Percentiles rank a stretch among this genome's conserved stretches.
These are phyloP conservation scores for Flaveria ramosissima DNA, from an alignment of 129 eudicot genomes.

Conservation along the genomic window DNA sequence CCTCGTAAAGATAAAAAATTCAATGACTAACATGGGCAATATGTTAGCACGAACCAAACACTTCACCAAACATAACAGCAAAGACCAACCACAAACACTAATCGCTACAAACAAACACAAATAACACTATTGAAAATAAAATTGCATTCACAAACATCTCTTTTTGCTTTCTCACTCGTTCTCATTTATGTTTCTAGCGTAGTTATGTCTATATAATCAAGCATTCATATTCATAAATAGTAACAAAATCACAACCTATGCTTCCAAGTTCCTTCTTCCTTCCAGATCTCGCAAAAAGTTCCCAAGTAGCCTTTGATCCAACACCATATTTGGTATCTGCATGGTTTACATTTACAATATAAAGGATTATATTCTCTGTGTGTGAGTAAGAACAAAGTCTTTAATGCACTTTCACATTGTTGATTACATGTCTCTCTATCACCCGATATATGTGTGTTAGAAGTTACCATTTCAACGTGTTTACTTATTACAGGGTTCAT, in stretches of 20 bases:
- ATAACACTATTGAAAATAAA: too few relatives aligned
- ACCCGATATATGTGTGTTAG: not conserved
- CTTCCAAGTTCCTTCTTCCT: conserved; percentile 42
- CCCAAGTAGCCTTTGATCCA: conserved; percentile 72
- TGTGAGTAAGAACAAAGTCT: not conserved
- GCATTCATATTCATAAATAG: not conserved
- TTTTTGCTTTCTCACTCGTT: too few relatives aligned
- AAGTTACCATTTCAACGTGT: not conserved
- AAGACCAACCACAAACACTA: too few relatives aligned
- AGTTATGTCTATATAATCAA: not conserved
- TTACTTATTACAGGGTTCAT: not conserved
- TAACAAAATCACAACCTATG: conserved; percentile 12
- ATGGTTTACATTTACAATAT: conserved; percentile 9
- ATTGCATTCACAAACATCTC: too few relatives aligned
- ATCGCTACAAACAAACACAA: too few relatives aligned
- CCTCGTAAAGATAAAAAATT: not conserved
- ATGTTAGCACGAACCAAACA: not conserved
- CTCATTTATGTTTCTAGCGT: too few relatives aligned
- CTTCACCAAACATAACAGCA: not conserved
- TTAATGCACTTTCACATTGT: not conserved
- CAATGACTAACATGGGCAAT: not conserved
- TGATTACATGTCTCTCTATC: not conserved
- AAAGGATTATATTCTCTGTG: not conserved
- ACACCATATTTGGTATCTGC: conserved; percentile 83
- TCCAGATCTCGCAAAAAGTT: conserved; percentile 52